Evolutionary conservation across 331 rosid species (phyloP).

Genomic region (Prunus yedoensis): DNA sequence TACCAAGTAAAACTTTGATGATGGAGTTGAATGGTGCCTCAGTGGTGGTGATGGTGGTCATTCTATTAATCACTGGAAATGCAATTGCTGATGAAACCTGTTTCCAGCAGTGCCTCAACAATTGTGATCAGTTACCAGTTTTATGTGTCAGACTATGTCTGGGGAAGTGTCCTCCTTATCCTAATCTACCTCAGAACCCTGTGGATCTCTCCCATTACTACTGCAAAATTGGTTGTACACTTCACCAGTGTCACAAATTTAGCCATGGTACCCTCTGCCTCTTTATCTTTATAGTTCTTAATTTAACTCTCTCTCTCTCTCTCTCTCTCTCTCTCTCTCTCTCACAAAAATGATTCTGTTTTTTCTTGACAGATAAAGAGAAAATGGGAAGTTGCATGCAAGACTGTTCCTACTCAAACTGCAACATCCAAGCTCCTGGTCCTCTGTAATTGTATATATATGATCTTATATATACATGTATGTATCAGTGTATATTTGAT

Average conservation of each 20-base stretch:
- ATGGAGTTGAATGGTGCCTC: not conserved
- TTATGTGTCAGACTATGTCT: not conserved
- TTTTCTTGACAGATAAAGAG: not conserved
- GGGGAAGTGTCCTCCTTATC: not conserved
- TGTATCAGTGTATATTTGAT: too few relatives aligned
- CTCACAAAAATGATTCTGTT: too few relatives aligned
- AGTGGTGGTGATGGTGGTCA: not conserved
- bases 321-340: not conserved
- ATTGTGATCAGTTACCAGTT: not conserved
- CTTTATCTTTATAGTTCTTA: too few relatives aligned
- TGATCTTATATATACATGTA: too few relatives aligned
- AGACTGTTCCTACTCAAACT: not conserved
- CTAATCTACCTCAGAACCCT: not conserved
- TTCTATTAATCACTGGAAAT: not conserved
- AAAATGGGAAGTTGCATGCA: slow-evolving; percentile 1
- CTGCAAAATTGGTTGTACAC: not conserved
- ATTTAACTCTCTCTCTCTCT: not conserved
- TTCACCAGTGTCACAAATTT: not conserved
- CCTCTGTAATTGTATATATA: too few relatives aligned
- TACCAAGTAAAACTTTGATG: not conserved
- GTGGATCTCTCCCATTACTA: not conserved
- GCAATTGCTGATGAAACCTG: not conserved
- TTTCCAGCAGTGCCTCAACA: not conserved
- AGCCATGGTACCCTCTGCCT: not conserved
- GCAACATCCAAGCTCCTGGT: not conserved